Evolutionary conservation across 2,329 filamentous ascomycete species (phyloP), one percentile per base, ranked within the genome.

Genomic region (Botrytis fragariae): DNA sequence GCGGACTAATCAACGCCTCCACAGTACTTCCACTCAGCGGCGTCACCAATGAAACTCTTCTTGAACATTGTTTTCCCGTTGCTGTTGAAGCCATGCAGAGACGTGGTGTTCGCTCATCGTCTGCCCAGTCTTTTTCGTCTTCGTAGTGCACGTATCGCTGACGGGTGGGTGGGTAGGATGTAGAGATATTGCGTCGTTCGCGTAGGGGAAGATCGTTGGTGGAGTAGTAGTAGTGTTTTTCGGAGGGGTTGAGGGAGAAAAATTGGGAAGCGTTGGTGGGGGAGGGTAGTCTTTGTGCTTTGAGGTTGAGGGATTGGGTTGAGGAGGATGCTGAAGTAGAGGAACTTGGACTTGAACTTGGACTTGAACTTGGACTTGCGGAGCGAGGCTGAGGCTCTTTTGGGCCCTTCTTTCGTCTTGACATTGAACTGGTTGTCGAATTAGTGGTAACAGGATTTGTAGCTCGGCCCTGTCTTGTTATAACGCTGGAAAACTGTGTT

Each of bases 171-270:
- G 39, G 48, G 18, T 29, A 37, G 6, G 25, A 2, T 6, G n/a
- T n/a, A 4, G n/a, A 18, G 8, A n/a, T 51, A 1, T 22, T 44
- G 29, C 37, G 39, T 25, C 48, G 48, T 57, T 69, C 65, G 39
- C 48, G 48, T 6, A 69, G 14, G 29, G 65, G 65, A 10, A 69
- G n/a, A 2, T 69, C 48, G 16, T 54, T 16, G 10, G 42, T 37
- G 65, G 65, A 29, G 32, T 69, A 59, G 25, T 69, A 69, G 25
- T 32, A 69, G 18, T 57, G 65, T 44, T 8, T 57, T 32, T 69
- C 65, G 4, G 65, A 69, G 3, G 65, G 29, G 14, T 20, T 10
- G 29, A 69, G 7, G 48, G 65, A 69, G 48, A 69, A 37, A 3
- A 69, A 6, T 42, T 69, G 48, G 4, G 48, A 69, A 12, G 65